Evolutionary conservation across 768 basidiomycete species (phyloP).

Genomic region (Termitomyces heimii): DNA sequence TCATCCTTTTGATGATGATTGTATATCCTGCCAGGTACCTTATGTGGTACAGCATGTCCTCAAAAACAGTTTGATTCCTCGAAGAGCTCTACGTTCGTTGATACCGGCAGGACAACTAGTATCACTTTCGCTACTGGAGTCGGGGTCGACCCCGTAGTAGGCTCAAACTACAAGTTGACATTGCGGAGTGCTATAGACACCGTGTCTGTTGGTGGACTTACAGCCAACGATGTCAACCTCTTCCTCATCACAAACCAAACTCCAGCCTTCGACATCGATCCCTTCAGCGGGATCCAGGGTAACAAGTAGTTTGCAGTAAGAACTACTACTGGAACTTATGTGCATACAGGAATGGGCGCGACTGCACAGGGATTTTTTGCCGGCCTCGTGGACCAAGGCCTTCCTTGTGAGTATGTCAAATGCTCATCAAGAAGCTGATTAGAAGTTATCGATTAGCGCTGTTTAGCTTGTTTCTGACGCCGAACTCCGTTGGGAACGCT

Average conservation of each 20-base stretch:
- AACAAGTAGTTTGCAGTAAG: not conserved
- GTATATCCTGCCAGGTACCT: constrained; percentile 28
- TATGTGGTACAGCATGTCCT: constrained; percentile 37
- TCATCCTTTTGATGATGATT: not conserved
- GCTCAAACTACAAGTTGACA: constrained; percentile 39
- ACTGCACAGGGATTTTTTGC: constrained; percentile 46
- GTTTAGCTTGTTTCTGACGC: constrained; percentile 48
- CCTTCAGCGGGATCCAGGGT: constrained; percentile 54
- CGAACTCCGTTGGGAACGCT: constrained; percentile 38
- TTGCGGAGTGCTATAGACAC: constrained; percentile 42
- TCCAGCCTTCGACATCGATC: constrained; percentile 43
- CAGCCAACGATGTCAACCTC: constrained; percentile 29
- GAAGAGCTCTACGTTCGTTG: constrained; percentile 46
- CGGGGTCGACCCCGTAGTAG: constrained; percentile 48
- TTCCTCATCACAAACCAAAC: constrained; percentile 53
- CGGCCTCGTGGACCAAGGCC: constrained; percentile 37
- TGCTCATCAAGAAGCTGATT: constrained; percentile 11
- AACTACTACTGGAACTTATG: not conserved
- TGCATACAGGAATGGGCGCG: constrained; percentile 39
- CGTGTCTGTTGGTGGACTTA: constrained; percentile 41
- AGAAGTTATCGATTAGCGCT: constrained; percentile 26
- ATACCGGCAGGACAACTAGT: constrained; percentile 31
- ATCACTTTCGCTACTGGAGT: constrained; percentile 52
- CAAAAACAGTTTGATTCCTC: constrained; percentile 42
- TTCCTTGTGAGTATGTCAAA: constrained; percentile 34